phyloP scores from a whole-genome alignment of 257 asterid species.

The Solanum bukasovii region DNA sequence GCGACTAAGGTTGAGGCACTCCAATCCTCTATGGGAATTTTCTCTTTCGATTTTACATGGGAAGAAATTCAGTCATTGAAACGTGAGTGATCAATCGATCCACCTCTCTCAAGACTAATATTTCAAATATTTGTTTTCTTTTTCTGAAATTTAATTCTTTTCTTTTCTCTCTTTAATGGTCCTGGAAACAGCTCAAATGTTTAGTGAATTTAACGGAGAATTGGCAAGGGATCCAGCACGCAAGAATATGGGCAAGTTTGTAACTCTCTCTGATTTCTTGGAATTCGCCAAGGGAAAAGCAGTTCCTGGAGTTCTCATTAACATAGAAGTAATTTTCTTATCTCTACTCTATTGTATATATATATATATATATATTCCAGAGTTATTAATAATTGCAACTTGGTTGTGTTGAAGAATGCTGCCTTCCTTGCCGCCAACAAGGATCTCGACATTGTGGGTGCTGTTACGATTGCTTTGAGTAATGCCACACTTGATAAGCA shows the following conservation, averaged over 20 bases:
- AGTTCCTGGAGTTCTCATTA: neutral
- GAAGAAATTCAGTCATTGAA: conserved; percentile 22
- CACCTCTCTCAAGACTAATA: neutral
- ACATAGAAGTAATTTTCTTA: neutral
- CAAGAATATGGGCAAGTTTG: conserved; percentile 2
- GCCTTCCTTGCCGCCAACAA: conserved; percentile 1
- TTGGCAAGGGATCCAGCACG: neutral
- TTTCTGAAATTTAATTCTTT: neutral
- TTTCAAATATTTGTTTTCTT: neutral
- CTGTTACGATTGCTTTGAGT: neutral
- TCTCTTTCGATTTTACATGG: conserved; percentile 85
- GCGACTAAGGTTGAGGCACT: conserved; percentile 27
- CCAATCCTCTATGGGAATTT: conserved; percentile 55
- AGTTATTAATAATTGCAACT: neutral
- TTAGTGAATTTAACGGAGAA: neutral
- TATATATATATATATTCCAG: too few species aligned
- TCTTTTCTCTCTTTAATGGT: neutral
- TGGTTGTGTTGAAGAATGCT: neutral
- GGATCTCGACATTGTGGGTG: neutral
- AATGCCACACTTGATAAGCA: neutral
- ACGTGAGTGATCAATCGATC: neutral
- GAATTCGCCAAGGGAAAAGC: conserved; percentile 4
- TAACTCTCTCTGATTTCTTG: neutral
- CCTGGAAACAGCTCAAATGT: neutral
- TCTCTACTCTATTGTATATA: neutral